Conservation (phyloP, 2,329 filamentous ascomycete species). For the Ophiostoma tasmaniense region DNA sequence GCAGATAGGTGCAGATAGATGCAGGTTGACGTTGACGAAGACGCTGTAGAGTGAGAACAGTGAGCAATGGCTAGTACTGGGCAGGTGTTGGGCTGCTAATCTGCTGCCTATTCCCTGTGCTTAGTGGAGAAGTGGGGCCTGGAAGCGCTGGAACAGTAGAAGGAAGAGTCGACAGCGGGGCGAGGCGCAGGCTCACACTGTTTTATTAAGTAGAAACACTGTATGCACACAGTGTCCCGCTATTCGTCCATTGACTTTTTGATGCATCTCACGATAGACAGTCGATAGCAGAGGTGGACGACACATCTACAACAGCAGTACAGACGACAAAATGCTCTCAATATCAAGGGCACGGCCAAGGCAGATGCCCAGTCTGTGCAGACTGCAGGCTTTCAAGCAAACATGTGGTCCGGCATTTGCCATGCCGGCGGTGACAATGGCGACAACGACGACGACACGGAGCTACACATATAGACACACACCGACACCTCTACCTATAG, state of each 20-base stretch:
- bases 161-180: neutral
- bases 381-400: neutral
- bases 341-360: constrained; percentile 1
- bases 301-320: neutral
- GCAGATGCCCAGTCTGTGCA: neutral
- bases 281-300: no score
- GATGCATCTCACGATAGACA: neutral
- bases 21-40: neutral
- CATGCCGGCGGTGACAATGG: neutral
- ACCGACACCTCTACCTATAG: neutral
- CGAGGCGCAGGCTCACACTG: neutral
- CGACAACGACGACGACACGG: neutral
- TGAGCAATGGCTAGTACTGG: neutral
- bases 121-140: constrained; percentile 12
- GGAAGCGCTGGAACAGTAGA: constrained; percentile 1
- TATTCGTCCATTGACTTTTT: neutral
- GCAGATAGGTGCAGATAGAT: neutral
- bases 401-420: neutral
- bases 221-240: constrained; percentile 2
- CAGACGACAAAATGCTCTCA: constrained; percentile 24
- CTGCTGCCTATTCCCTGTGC: neutral
- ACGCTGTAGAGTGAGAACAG: neutral
- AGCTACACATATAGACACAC: neutral
- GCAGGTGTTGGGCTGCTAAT: neutral
- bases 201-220: neutral